Base-by-base conservation (phyloP, 352 stramenopile species). In the Phytophthora macrochlamydospora region DNA sequence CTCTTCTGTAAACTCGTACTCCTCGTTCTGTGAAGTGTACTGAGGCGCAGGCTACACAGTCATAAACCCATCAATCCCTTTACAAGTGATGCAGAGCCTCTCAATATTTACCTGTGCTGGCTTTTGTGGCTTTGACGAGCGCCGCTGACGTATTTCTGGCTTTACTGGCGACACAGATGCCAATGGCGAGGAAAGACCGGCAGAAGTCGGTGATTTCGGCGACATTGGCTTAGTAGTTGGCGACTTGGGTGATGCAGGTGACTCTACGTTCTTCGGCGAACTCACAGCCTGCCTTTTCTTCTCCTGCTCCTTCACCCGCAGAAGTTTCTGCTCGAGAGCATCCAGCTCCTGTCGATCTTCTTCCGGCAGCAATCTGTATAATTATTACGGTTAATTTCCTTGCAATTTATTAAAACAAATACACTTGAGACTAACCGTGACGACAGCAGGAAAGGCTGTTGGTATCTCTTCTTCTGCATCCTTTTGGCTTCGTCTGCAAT, bases 401-500 rank as follows among this genome's bases (percentile, higher is more conserved):
- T 24, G 18, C 18, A 24, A 24, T 24, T 24, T 24, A 24, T 24
- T 24, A 24, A 24, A 24, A 24, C n/a, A 24, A n/a, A n/a, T n/a
- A 24, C 18, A 24, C 18, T 0, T 0, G 0, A 24, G 18, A 55
- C 60, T 5, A 60, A 85, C 82, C 86, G 82, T 28, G 79, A 78
- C 0, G 82, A 92, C 1, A 90, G 63, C 30, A 92, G 52, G 55
- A 94, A 93, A 2, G 82, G 79, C 51, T 92, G 80, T 13, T 85
- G 62, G 29, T 80, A 85, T 44, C 86, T 73, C 49, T 73, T 79
- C 55, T 91, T 92, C 71, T 94, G 86, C 75, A 94, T 83, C 28
- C 78, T 71, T 71, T 94, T 94, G 4, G 82, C 78, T 24, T 53
- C 69, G 29, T 84, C 74, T 30, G 84, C 79, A 18, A 90, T 81